Evolutionary conservation across 768 basidiomycete genomes (phyloP).

Genomic region (Pleurotus pulmonarius): DNA sequence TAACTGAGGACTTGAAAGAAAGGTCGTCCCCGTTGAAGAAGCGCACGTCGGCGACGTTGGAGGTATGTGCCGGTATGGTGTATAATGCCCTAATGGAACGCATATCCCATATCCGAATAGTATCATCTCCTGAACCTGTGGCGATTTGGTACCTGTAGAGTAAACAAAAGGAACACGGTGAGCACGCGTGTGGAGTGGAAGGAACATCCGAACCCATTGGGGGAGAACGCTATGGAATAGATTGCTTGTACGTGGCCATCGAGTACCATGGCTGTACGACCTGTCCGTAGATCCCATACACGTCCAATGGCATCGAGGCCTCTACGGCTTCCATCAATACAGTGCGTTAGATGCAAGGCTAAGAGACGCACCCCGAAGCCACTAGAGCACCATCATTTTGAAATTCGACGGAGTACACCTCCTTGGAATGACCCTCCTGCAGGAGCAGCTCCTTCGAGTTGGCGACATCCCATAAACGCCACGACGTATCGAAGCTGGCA

Average conservation of each 20-base stretch:
- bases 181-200: neutral
- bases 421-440: slow-evolving; percentile 97
- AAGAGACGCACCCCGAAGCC: slow-evolving; percentile 76
- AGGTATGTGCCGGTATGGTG: slow-evolving; percentile 94
- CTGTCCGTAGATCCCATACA: slow-evolving; percentile 95
- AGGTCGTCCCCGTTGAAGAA: slow-evolving; percentile 78
- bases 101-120: slow-evolving; percentile 98
- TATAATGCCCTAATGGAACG: slow-evolving; percentile 89
- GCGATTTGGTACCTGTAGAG: slow-evolving; percentile 86
- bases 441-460: slow-evolving; percentile 78
- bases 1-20: slow-evolving; percentile 36
- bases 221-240: slow-evolving; percentile 87
- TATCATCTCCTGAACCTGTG: slow-evolving; percentile 95
- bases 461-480: slow-evolving; percentile 93
- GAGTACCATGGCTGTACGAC: slow-evolving; percentile 94
- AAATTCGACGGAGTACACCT: slow-evolving; percentile 94
- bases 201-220: slow-evolving; percentile 75
- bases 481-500: slow-evolving; percentile 95
- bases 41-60: slow-evolving; percentile 91
- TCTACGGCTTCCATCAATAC: slow-evolving; percentile 32
- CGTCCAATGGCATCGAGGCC: slow-evolving; percentile 96
- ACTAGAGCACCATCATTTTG: slow-evolving; percentile 92
- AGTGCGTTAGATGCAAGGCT: neutral
- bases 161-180: slow-evolving; percentile 4
- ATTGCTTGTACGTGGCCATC: slow-evolving; percentile 96